Percentiles rank a stretch among this genome's conserved stretches.
These are phyloP conservation scores for Cymodocea nodosa DNA, from an alignment of 116 monocot species.

Conservation along the genomic window DNA sequence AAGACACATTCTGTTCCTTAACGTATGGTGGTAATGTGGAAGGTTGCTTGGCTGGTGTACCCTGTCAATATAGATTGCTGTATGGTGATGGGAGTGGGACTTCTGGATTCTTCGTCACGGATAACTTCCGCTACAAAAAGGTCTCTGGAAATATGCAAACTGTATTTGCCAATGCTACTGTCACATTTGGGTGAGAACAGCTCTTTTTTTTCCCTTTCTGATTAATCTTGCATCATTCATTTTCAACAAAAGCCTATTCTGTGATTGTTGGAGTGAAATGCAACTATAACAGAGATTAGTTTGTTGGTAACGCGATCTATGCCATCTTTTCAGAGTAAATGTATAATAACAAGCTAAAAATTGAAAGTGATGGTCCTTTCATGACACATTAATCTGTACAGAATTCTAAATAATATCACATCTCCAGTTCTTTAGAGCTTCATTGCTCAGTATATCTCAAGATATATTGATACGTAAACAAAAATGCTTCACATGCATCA, in stretches of 20 bases:
- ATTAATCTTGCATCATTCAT: neutral
- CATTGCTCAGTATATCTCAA: too few relatives aligned
- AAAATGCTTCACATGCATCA: too few relatives aligned
- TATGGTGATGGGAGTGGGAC: conserved; percentile 93
- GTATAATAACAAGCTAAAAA: neutral
- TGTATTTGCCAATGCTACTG: conserved; percentile 30
- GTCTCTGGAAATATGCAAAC: conserved; percentile 60
- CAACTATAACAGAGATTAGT: neutral
- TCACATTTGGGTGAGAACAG: conserved; percentile 73
- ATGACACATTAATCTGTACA: neutral
- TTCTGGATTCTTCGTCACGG: conserved; percentile 54
- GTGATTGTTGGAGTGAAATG: neutral
- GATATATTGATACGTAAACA: too few relatives aligned
- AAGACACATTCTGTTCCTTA: conserved; percentile 44
- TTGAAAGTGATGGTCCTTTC: neutral
- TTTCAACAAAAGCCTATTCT: neutral
- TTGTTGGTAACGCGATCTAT: neutral
- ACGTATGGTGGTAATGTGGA: conserved; percentile 22
- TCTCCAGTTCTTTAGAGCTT: too few relatives aligned
- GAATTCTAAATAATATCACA: too few relatives aligned
- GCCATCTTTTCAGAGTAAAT: neutral
- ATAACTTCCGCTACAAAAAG: conserved; percentile 49
- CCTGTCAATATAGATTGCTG: conserved; percentile 43
- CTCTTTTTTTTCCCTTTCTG: neutral
- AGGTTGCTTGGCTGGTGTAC: conserved; percentile 26